phyloP scores from a whole-genome alignment of 768 basidiomycete genomes.

The Naganishia vaughanmartiniae region DNA sequence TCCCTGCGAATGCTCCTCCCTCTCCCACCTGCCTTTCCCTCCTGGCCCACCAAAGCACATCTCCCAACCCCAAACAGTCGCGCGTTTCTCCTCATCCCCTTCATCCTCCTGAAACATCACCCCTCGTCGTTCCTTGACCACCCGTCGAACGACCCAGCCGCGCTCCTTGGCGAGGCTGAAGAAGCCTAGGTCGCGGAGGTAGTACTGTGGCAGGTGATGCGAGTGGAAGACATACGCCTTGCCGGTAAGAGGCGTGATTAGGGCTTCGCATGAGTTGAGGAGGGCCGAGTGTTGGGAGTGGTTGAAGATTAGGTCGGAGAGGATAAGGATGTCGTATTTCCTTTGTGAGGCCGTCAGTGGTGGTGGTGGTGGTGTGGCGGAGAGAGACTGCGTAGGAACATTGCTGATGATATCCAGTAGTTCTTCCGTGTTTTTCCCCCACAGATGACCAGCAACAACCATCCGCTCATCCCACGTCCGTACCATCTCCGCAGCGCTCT shows the following conservation, averaged over 20 bases:
- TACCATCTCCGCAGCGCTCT: conserved; percentile 41
- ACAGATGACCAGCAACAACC: conserved; percentile 41
- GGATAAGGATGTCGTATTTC: conserved; percentile 72
- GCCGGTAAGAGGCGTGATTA: conserved; percentile 41
- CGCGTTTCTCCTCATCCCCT: conserved; percentile 71
- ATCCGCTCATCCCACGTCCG: conserved; percentile 25
- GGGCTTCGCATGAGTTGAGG: conserved; percentile 28
- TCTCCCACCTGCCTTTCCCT: conserved; percentile 15
- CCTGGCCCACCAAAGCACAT: conserved; percentile 52
- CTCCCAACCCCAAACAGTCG: conserved; percentile 82
- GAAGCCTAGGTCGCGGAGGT: conserved; percentile 77
- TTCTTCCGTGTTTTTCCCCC: conserved; percentile 42
- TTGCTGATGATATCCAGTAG: conserved; percentile 31
- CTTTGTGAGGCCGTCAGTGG: background rate
- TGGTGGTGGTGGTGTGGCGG: background rate
- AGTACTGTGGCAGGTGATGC: conserved; percentile 81
- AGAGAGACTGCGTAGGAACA: background rate
- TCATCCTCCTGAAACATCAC: conserved; percentile 89
- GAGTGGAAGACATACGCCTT: conserved; percentile 79
- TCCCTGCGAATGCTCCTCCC: conserved; percentile 23
- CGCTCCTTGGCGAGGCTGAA: conserved; percentile 63
- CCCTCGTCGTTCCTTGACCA: conserved; percentile 64
- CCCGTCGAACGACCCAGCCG: conserved; percentile 73
- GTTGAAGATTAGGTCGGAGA: conserved; percentile 92
- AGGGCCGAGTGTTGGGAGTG: conserved; percentile 65